Conservation (phyloP, 441 rosid species). For the Erodium texanum region DNA sequence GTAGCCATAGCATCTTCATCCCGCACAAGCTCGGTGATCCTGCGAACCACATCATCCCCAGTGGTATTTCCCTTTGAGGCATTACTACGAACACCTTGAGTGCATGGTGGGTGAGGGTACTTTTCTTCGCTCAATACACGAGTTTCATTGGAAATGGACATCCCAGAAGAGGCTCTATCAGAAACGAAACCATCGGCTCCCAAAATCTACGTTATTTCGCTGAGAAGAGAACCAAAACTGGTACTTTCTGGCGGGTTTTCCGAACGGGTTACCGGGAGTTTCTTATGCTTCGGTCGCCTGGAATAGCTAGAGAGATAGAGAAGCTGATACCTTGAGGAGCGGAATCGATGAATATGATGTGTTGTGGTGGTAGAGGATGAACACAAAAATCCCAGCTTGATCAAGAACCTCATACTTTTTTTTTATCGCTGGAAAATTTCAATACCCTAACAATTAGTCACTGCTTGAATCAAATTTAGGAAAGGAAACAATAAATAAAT, state of each 20-base stretch:
- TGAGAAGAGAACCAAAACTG: slow-evolving; percentile 36
- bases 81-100: slow-evolving; percentile 42
- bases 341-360: slow-evolving; percentile 3
- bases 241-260: slow-evolving; percentile 31
- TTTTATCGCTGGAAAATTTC: not conserved
- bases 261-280: slow-evolving; percentile 14
- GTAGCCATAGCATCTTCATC: slow-evolving; percentile 28
- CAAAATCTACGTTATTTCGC: slow-evolving; percentile 44
- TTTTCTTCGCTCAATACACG: not conserved
- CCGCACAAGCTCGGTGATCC: slow-evolving; percentile 44
- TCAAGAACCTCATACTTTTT: slow-evolving; percentile 19
- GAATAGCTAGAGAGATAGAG: slow-evolving; percentile 26
- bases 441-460: not conserved
- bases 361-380: slow-evolving; percentile 11
- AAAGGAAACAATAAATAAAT: not conserved
- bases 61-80: slow-evolving; percentile 18
- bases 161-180: slow-evolving; percentile 24
- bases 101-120: slow-evolving; percentile 20
- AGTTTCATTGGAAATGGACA: slow-evolving; percentile 20
- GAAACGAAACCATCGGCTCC: slow-evolving; percentile 31
- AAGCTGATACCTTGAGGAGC: slow-evolving; percentile 9
- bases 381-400: slow-evolving; percentile 18
- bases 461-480: not conserved
- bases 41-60: slow-evolving; percentile 40
- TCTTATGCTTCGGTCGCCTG: slow-evolving; percentile 27